phyloP scores from a whole-genome alignment of 441 rosid species.

The Populus trichocarpa region DNA sequence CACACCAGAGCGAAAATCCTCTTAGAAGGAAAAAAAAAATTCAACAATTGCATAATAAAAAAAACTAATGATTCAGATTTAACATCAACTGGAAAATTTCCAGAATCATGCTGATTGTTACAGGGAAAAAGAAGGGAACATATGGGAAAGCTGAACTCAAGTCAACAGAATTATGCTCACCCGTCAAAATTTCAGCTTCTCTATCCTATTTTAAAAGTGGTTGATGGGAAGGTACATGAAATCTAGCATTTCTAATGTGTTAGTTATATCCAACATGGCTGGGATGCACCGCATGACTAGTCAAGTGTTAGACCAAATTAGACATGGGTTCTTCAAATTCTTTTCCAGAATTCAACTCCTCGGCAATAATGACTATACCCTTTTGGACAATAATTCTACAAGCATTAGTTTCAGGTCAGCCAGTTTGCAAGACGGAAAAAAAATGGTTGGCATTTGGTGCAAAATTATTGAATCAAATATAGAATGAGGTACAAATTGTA shows the following conservation, averaged over 20 bases:
- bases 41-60: background rate
- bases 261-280: background rate
- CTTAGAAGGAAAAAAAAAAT: background rate
- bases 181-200: background rate
- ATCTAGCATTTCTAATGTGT: background rate
- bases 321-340: background rate
- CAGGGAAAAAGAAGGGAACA: background rate
- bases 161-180: background rate
- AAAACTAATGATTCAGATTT: background rate
- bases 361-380: background rate
- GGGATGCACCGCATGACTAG: background rate
- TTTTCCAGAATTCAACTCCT: background rate
- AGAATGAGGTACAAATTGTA: background rate
- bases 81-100: background rate
- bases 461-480: background rate
- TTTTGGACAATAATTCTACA: background rate
- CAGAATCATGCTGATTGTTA: background rate
- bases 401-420: background rate
- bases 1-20: background rate
- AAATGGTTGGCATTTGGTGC: too few species aligned
- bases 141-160: background rate
- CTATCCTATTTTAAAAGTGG: background rate
- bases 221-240: background rate
- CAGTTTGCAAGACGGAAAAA: background rate
- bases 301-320: background rate